Conservation (phyloP, 2,329 filamentous ascomycete species). For the Teratosphaeria epicoccoides region DNA sequence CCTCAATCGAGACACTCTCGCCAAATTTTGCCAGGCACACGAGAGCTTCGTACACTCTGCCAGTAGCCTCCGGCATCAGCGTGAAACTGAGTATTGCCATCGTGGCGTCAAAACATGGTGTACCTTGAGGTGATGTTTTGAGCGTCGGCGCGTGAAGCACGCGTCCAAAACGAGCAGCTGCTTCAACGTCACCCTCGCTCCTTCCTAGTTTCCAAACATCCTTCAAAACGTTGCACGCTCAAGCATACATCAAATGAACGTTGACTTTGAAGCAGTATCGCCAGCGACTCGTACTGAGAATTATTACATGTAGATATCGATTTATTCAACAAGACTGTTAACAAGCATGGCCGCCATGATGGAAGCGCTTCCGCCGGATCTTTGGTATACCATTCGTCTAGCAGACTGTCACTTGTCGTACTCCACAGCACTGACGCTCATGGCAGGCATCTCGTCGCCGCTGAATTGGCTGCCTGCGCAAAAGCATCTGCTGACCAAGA, state of each 20-base stretch:
- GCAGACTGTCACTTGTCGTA: not conserved
- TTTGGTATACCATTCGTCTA: not conserved
- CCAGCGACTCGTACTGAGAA: not conserved
- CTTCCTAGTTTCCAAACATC: not conserved
- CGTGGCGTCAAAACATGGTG: not conserved
- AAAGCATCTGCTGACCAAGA: not conserved
- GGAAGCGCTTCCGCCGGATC: not conserved
- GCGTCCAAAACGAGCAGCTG: not conserved
- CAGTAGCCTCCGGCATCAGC: slow-evolving; percentile 61
- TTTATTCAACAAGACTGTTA: not conserved
- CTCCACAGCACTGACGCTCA: not conserved
- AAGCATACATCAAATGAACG: not conserved
- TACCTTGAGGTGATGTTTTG: not conserved
- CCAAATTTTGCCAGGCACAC: slow-evolving; percentile 69
- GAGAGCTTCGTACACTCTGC: slow-evolving; percentile 60
- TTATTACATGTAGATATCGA: not conserved
- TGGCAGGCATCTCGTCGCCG: slow-evolving; percentile 44
- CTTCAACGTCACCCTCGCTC: not conserved
- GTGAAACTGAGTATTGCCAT: slow-evolving; percentile 56
- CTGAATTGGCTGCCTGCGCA: slow-evolving; percentile 41
- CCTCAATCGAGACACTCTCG: slow-evolving; percentile 67
- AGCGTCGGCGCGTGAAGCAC: not conserved
- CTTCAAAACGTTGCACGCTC: not conserved
- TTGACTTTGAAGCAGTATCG: not conserved
- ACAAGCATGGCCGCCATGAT: not conserved